Percentiles rank a stretch among this genome's conserved stretches.
Evolutionary conservation across 495 filamentous ascomycete genomes (phyloP).

Genomic region (Xylaria palmicola): DNA sequence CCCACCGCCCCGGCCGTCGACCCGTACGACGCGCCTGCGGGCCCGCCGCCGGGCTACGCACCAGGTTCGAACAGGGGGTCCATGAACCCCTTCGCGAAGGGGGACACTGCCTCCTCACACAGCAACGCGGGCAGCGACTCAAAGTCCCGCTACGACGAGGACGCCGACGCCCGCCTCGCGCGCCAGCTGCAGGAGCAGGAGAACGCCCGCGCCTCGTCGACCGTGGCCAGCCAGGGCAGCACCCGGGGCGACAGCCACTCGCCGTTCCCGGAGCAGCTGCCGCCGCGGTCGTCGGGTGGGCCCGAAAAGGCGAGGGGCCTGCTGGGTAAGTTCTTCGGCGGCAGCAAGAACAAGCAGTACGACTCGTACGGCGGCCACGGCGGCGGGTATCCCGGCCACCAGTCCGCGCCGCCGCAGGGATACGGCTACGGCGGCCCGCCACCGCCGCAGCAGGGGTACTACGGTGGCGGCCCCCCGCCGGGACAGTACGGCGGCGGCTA

Average conservation of each 20-base stretch:
- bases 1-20: slow-evolving; percentile 64
- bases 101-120: slow-evolving; percentile 49
- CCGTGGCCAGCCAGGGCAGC: slow-evolving; percentile 24
- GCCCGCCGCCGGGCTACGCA: slow-evolving; percentile 66
- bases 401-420: slow-evolving; percentile 11
- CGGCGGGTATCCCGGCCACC: slow-evolving; percentile 18
- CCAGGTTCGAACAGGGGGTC: slow-evolving; percentile 51
- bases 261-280: slow-evolving; percentile 38
- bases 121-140: not conserved
- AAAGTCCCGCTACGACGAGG: slow-evolving; percentile 37
- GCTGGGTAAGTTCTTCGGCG: slow-evolving; percentile 54
- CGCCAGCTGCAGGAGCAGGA: slow-evolving; percentile 81
- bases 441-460: slow-evolving; percentile 42
- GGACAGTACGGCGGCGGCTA: slow-evolving; percentile 33
- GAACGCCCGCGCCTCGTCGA: slow-evolving; percentile 57
- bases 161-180: slow-evolving; percentile 72
- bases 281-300: slow-evolving; percentile 34
- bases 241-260: slow-evolving; percentile 15
- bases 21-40: slow-evolving; percentile 44
- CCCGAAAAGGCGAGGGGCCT: slow-evolving; percentile 48
- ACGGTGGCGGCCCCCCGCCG: slow-evolving; percentile 33
- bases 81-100: slow-evolving; percentile 59
- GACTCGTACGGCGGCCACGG: slow-evolving; percentile 11
- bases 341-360: slow-evolving; percentile 34
- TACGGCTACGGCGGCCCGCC: slow-evolving; percentile 27